Conservation (phyloP, 179 eudicot genomes). For the Heliamphora pulchella region DNA sequence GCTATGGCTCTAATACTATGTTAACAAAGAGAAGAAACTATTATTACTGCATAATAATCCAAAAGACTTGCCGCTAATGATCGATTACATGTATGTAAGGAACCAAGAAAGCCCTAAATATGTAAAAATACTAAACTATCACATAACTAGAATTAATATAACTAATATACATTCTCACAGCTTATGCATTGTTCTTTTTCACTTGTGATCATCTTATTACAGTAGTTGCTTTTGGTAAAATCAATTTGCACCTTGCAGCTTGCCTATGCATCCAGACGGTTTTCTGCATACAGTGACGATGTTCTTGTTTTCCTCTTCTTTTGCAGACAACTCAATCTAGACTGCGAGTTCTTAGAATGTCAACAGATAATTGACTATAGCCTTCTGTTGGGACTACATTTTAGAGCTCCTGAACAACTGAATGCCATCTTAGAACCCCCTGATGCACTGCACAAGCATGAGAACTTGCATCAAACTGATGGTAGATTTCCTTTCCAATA, state of each 20-base stretch:
- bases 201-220: too few species aligned
- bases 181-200: too few species aligned
- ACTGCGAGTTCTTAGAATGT: slow-evolving; percentile 75
- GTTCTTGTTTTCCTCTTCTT: slow-evolving; percentile 14
- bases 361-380: slow-evolving; percentile 93
- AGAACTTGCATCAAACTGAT: slow-evolving; percentile 30
- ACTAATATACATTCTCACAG: too few species aligned
- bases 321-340: slow-evolving; percentile 76
- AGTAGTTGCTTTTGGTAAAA: not conserved
- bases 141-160: too few species aligned
- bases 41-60: too few species aligned
- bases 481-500: slow-evolving; percentile 29
- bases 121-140: too few species aligned
- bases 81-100: too few species aligned
- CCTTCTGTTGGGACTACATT: slow-evolving; percentile 88
- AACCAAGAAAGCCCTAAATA: too few species aligned
- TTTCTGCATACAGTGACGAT: not conserved
- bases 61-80: too few species aligned
- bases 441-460: slow-evolving; percentile 29
- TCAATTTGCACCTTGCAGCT: not conserved
- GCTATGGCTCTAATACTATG: too few species aligned
- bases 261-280: not conserved
- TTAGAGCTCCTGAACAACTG: slow-evolving; percentile 90
- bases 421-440: slow-evolving; percentile 50
- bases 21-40: too few species aligned